phyloP scores from a whole-genome alignment of 2,329 filamentous ascomycete genomes.

The Pestalotiopsis sp. region DNA sequence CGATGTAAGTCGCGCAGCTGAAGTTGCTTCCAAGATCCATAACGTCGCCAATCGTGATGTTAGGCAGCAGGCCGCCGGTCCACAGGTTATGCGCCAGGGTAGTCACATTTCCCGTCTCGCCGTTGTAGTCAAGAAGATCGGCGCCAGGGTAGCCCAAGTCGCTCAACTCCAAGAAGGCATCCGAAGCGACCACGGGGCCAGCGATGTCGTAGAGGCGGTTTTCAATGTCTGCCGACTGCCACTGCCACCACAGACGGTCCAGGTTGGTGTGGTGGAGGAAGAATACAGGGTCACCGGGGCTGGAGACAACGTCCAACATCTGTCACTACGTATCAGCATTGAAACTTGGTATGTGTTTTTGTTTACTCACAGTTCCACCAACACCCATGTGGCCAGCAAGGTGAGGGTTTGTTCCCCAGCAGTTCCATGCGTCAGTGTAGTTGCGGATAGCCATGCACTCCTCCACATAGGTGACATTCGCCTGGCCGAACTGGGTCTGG shows the following conservation, averaged over 20 bases:
- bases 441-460: slow-evolving; percentile 8
- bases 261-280: slow-evolving; percentile 33
- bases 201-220: slow-evolving; percentile 25
- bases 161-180: neutral
- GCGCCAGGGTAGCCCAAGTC: neutral
- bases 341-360: neutral
- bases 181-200: slow-evolving; percentile 19
- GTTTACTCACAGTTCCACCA: neutral
- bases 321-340: neutral
- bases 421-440: slow-evolving; percentile 8
- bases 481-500: neutral
- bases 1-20: slow-evolving; percentile 21
- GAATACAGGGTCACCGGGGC: slow-evolving; percentile 37
- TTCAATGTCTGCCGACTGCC: slow-evolving; percentile 27
- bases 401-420: neutral
- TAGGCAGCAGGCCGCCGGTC: slow-evolving; percentile 24
- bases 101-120: slow-evolving; percentile 7
- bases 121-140: slow-evolving; percentile 17
- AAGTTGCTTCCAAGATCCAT: slow-evolving; percentile 20
- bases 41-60: slow-evolving; percentile 31
- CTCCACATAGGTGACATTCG: neutral
- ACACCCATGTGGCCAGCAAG: neutral
- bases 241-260: slow-evolving; percentile 32
- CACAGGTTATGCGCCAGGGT: neutral
- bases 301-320: slow-evolving; percentile 16